Base-by-base conservation (phyloP, 192 early-diverging fungal species). In the Podila clonocystis region DNA sequence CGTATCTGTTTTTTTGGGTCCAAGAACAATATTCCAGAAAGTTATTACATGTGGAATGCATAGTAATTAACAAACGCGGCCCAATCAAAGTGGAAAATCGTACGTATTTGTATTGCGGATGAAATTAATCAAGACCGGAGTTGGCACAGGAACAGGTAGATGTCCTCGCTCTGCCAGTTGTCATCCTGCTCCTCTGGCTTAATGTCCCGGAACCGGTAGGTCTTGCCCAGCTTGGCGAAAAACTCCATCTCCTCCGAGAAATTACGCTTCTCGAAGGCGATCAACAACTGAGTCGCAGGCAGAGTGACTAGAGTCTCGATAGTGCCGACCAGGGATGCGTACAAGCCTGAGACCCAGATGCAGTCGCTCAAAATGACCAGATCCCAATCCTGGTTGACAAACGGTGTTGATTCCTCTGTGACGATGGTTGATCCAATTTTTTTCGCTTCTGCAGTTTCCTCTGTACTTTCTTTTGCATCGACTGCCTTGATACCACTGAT, bases 111-210 rank as follows among this genome's bases (percentile, higher is more conserved):
- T 31, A 4, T 33, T 58, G 22, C 20, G 20, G 55, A 58, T 17
- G 13, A 71, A 58, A 58, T 26, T 12, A 69, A 45, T 45, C 41
- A 45, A 12, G 41, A 45, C 13, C 41, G 65, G 48, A 70, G 65
- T 38, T 73, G 70, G 30, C 77, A 73, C 6, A 69, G 36, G 62
- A 83, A 83, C 13, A 83, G 63, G 22, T 57, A 83, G 34, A 83
- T 83, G 58, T 83, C 82, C 9, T 83, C 82, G 24, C 82, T 83
- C 31, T 83, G 82, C 45, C 77, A 83, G 15, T 34, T 68, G 3
- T 63, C 38, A 55, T 83, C 75, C 50, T 77, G 74, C 22, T 83
- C 82, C 31, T 75, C 75, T 6, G 68, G 67, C 33, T 75, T 83
- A 15, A 83, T 64, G 66, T 83, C 73, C 33, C 63, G 61, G 50